These are phyloP conservation scores for California macrophylla DNA, from an alignment of 441 rosid genomes.

Conservation along the genomic window DNA sequence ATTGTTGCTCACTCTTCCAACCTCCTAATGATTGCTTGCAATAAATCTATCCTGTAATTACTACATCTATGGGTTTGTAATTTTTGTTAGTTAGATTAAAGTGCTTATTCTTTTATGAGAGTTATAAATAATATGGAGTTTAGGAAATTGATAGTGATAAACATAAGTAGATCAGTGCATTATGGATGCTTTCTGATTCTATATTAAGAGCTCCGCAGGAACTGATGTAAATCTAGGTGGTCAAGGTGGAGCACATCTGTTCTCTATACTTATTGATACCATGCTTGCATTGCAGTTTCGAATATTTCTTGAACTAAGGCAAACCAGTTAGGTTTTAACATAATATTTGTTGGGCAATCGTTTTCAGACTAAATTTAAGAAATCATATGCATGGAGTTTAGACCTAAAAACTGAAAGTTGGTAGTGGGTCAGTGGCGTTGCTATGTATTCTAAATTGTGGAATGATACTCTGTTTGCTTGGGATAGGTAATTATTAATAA, in stretches of 20 bases:
- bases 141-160: not conserved
- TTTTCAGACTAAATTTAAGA: not conserved
- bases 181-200: not conserved
- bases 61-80: not conserved
- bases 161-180: not conserved
- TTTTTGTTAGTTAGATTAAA: not conserved
- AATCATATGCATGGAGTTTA: not conserved
- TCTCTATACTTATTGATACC: slow-evolving; percentile 3
- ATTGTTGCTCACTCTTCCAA: not conserved
- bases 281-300: not conserved
- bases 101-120: not conserved
- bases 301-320: not conserved
- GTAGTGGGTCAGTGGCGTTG: not conserved
- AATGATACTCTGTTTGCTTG: slow-evolving; percentile 9
- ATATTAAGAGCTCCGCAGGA: not conserved
- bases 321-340: not conserved
- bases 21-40: not conserved
- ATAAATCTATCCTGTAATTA: not conserved
- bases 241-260: slow-evolving; percentile 8
- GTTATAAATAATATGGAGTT: not conserved
- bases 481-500: slow-evolving; percentile 2
- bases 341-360: not conserved
- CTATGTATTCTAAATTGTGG: not conserved
- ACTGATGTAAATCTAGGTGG: not conserved
- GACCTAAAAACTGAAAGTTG: not conserved